Base-by-base conservation (phyloP, 2,329 filamentous ascomycete genomes). In the Macrophomina phaseolina region DNA sequence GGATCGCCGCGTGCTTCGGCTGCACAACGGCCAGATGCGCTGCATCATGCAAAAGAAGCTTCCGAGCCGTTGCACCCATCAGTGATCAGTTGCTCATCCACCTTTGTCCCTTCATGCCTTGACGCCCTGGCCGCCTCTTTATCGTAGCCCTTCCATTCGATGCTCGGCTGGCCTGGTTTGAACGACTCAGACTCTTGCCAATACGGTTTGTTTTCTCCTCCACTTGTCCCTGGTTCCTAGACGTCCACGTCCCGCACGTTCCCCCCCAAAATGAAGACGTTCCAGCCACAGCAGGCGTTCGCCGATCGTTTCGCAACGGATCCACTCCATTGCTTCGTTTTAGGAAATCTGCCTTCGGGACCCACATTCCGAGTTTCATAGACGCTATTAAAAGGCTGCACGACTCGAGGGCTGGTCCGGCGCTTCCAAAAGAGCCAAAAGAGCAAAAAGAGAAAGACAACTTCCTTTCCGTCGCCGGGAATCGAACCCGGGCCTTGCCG, bases 401-500 rank as follows among this genome's bases (percentile, higher is more conserved):
- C 5, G 5, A 11, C 14, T 7, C 2, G 5, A 5, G 18, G 16
- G 14, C 34, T 5, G 16, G 0, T 14, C 38, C 7, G 14, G 3
- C 7, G 38, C 38, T n/a, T 14, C 16, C 12, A 23, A 23, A 38
- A 38, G 11, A 38, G 36, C 36, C 2, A 38, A 38, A 18, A 18
- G 18, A 18, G 18, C 18, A 18, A 18, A 18, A 18, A 18, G 18
- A 18, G 18, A 18, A 18, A 2, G 36, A 38, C 18, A 23, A 53
- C 51, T 34, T 53, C 51, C 51, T 53, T 62, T 63, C 60, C 60
- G 60, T 63, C 60, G 60, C 60, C 60, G 60, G 60, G 60, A 63
- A 63, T 63, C 49, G 60, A 63, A 63, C 60, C 60, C 60, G 60
- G 60, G 60, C 60, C 60, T 63, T 63, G 60, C 60, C 60, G 60